phyloP scores from a whole-genome alignment of 192 early-diverging fungal species.

The Chytriomyces hyalinus region DNA sequence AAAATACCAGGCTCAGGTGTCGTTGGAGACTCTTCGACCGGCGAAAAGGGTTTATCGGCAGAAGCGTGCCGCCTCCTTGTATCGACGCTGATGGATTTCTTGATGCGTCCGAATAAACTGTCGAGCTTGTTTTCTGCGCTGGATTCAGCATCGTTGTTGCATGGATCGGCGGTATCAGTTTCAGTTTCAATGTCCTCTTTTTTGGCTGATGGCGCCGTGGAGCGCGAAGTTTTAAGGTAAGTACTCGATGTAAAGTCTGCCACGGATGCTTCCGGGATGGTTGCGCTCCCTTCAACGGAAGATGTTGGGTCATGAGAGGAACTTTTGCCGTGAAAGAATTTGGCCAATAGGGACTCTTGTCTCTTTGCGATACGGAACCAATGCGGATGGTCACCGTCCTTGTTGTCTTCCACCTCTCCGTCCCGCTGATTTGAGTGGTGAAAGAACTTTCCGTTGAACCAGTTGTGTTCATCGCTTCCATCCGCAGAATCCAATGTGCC shows the following conservation, averaged over 20 bases:
- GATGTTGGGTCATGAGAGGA: neutral
- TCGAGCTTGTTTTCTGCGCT: too few species aligned
- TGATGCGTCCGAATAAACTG: too few species aligned
- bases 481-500: neutral
- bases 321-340: conserved; percentile 18
- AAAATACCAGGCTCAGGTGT: neutral
- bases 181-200: too few species aligned
- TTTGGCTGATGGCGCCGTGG: too few species aligned
- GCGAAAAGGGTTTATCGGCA: too few species aligned
- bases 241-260: neutral
- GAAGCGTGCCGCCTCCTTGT: too few species aligned
- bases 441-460: conserved; percentile 21
- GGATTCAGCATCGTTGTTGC: too few species aligned
- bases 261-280: neutral
- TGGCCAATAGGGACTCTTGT: conserved; percentile 29
- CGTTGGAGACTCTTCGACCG: neutral
- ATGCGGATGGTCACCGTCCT: conserved; percentile 20
- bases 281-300: too few species aligned
- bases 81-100: too few species aligned
- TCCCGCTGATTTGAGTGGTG: conserved; percentile 6
- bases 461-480: conserved; percentile 12
- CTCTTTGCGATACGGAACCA: conserved; percentile 21
- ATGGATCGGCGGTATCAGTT: too few species aligned
- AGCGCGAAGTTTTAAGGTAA: neutral
- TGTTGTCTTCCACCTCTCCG: neutral